Evolutionary conservation across 129 eudicot species (phyloP).

Genomic region (Flaveria ramosissima): DNA sequence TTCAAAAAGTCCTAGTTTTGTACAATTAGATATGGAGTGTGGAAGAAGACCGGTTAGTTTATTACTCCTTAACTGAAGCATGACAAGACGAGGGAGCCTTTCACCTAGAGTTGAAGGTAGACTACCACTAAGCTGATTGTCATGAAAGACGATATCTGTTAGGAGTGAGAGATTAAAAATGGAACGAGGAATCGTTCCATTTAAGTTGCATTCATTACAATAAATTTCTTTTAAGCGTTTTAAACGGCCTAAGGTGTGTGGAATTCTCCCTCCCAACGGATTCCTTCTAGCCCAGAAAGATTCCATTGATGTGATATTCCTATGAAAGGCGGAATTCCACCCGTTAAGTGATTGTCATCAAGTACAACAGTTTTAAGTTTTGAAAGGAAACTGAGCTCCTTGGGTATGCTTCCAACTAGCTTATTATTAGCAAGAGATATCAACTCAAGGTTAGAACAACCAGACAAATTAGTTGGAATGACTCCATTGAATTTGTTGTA

Average conservation of each 20-base stretch:
- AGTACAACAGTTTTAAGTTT: not conserved
- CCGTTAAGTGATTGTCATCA: not conserved
- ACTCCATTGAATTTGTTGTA: not conserved
- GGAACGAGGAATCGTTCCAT: slow-evolving; percentile 25
- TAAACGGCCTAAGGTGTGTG: slow-evolving; percentile 1
- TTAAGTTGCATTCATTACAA: not conserved
- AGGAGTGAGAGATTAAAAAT: slow-evolving; percentile 17
- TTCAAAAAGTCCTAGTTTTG: not conserved
- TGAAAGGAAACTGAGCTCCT: slow-evolving; percentile 6
- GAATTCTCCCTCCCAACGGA: slow-evolving; percentile 27
- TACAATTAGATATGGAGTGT: slow-evolving; percentile 25
- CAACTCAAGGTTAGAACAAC: slow-evolving; percentile 5
- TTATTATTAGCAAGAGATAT: not conserved
- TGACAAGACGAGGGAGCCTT: not conserved
- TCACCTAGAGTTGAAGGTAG: not conserved
- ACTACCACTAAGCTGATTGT: not conserved
- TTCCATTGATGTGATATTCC: slow-evolving; percentile 16
- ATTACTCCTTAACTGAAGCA: not conserved
- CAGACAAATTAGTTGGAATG: slow-evolving; percentile 19
- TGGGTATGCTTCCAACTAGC: slow-evolving; percentile 23
- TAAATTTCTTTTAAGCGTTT: not conserved
- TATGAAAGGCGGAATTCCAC: slow-evolving; percentile 14
- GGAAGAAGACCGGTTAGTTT: slow-evolving; percentile 22
- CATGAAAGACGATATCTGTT: not conserved
- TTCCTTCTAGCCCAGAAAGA: not conserved